Conservation (phyloP, 805 yeast genomes). For the Kregervanrija delftensis region DNA sequence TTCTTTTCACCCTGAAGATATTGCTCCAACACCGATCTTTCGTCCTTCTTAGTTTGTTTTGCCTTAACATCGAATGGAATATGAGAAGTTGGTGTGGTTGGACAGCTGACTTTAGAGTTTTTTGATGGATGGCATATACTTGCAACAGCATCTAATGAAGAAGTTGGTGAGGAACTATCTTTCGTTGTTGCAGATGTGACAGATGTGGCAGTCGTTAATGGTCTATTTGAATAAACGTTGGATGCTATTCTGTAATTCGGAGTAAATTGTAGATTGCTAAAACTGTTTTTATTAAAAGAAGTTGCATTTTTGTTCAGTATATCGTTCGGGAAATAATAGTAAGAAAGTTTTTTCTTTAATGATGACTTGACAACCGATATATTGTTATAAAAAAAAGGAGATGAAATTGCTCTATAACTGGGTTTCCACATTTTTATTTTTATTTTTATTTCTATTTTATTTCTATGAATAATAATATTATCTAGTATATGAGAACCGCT, state of each 20-base stretch:
- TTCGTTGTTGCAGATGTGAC: not conserved
- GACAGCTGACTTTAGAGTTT: not conserved
- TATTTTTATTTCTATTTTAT: too few relatives aligned
- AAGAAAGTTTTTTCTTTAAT: slow-evolving; percentile 8
- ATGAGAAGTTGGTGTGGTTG: slow-evolving; percentile 8
- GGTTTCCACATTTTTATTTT: slow-evolving; percentile 1
- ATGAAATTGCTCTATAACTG: not conserved
- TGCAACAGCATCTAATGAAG: slow-evolving; percentile 8
- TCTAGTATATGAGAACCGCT: too few relatives aligned
- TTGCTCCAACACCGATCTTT: slow-evolving; percentile 17
- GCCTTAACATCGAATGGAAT: slow-evolving; percentile 55
- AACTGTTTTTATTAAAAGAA: slow-evolving; percentile 2
- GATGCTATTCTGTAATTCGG: slow-evolving; percentile 20
- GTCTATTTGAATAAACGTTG: not conserved
- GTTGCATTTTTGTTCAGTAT: slow-evolving; percentile 8
- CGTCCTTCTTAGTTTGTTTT: slow-evolving; percentile 20
- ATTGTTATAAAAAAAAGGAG: not conserved
- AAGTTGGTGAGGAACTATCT: not conserved
- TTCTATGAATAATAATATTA: too few relatives aligned
- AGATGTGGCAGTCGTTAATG: not conserved
- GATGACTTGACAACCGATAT: not conserved
- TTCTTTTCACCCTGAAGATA: slow-evolving; percentile 20
- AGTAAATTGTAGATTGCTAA: slow-evolving; percentile 15
- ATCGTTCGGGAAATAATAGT: slow-evolving; percentile 18
- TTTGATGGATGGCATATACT: slow-evolving; percentile 34